Evolutionary conservation across 495 filamentous ascomycete genomes (phyloP).

Genomic region (Hypoxylon perforatum): DNA sequence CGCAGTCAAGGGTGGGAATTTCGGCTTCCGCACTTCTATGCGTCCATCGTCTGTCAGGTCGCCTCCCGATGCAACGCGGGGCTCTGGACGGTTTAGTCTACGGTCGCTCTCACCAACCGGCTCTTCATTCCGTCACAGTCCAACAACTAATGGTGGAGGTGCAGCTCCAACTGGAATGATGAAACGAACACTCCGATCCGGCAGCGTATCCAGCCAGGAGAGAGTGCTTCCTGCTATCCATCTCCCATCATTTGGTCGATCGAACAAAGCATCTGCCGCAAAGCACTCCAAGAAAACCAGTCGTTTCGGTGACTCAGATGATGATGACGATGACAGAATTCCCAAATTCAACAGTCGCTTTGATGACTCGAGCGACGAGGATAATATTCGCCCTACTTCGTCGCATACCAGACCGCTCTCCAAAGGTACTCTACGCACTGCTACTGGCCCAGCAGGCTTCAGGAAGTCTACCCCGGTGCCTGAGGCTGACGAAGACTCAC

Average conservation of each 20-base stretch:
- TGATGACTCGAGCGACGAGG: constrained; percentile 84
- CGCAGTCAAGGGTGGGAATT: constrained; percentile 22
- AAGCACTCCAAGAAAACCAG: constrained; percentile 45
- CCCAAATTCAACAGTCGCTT: constrained; percentile 74
- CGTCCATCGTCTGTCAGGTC: constrained; percentile 44
- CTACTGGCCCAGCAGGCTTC: constrained; percentile 24
- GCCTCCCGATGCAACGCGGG: constrained; percentile 22
- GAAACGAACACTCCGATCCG: constrained; percentile 39
- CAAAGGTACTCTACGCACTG: constrained; percentile 33
- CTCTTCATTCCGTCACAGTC: constrained; percentile 42
- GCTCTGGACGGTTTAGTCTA: constrained; percentile 52
- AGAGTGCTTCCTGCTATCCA: constrained; percentile 40
- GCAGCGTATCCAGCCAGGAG: constrained; percentile 38
- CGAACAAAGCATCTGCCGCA: constrained; percentile 22
- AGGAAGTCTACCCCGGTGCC: constrained; percentile 43
- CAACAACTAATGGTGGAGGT: constrained; percentile 19
- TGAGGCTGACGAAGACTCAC: constrained; percentile 53
- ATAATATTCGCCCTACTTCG: constrained; percentile 49
- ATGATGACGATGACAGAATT: constrained; percentile 67
- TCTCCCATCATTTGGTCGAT: constrained; percentile 42
- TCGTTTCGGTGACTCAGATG: constrained; percentile 77
- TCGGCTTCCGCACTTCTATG: constrained; percentile 57
- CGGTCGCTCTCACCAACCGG: constrained; percentile 52
- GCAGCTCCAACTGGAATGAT: constrained; percentile 22
- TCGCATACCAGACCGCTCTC: constrained; percentile 22